Evolutionary conservation across 2,329 filamentous ascomycete genomes (phyloP).

Genomic region (Paraconiothyrium brasiliense): DNA sequence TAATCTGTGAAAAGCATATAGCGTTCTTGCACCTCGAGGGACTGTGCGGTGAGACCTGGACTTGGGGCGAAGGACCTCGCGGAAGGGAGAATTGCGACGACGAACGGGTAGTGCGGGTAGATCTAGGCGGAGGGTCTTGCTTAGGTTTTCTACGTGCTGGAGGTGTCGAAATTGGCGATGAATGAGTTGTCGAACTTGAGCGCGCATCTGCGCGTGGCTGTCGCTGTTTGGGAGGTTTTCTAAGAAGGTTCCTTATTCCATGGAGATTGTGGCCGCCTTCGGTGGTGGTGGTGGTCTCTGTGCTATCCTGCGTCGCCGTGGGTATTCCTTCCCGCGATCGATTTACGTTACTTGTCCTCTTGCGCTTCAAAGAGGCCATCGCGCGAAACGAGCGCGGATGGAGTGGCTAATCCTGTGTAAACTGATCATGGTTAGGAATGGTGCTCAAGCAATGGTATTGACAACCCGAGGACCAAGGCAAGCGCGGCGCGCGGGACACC

Average conservation of each 20-base stretch:
- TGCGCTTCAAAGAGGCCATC: conserved; percentile 10
- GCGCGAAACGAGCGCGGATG: neutral
- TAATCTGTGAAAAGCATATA: conserved; percentile 7
- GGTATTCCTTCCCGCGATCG: neutral
- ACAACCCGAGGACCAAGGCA: neutral
- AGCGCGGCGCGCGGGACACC: conserved; percentile 3
- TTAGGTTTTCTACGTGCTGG: conserved; percentile 1
- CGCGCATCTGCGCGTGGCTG: neutral
- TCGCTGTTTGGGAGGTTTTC: neutral
- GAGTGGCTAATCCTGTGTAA: neutral
- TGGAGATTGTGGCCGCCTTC: too few relatives aligned
- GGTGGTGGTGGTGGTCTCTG: too few relatives aligned
- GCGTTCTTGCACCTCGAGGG: conserved; percentile 34
- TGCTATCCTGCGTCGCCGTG: too few relatives aligned
- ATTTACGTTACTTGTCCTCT: neutral
- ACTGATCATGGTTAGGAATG: conserved; percentile 8
- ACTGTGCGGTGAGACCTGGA: conserved; percentile 27
- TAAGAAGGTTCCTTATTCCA: too few relatives aligned
- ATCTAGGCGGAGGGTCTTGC: conserved; percentile 11
- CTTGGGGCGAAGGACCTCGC: conserved; percentile 18
- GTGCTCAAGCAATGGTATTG: neutral
- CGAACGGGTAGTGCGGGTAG: neutral
- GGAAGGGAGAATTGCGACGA: neutral
- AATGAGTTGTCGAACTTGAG: neutral
- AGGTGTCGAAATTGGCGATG: neutral